Base-by-base conservation (phyloP, 1,284 basidiomycete species). In the Cystobasidium slooffiae region DNA sequence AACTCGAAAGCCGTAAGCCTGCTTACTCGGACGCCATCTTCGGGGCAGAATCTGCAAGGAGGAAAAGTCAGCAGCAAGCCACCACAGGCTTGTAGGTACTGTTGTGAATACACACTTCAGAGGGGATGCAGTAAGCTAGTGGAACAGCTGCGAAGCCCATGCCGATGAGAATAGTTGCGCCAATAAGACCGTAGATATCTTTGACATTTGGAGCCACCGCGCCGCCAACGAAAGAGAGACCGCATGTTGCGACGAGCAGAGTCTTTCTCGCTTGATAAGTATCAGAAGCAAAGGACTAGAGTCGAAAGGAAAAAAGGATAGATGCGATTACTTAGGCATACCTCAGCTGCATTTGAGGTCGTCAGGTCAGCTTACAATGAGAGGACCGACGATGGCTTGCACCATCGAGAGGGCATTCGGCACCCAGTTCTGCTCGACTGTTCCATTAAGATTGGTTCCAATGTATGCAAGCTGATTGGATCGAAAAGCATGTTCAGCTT, bases 221-320 rank as follows among this genome's bases (percentile, higher is more conserved):
- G 4, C 51, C 51, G n/a, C 66, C 66, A 39, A 68, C 41, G n/a
- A 31, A n/a, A 16, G 66, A 22, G 16, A 68, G 14, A 16, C 6
- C 31, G 31, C 51, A 56, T 18, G 53, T 14, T 0, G 20, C 37
- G n/a, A 56, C 9, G 43, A 68, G 66, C 3, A 14, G 43, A 39
- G 56, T 37, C 53, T 68, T 68, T 51, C 66, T 51, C 14, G 66
- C 51, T 68, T 68, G 66, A 16, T 41, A 68, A 7, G 52, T 56
- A 39, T 68, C 66, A 5, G 66, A 68, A n/a, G 66, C 66, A 24
- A 66, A 66, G 6, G 64, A 44, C 47, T 52, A 31, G 5, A 31
- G 31, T 31, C 5, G 31, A 31, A 31, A 31, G 5, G 31, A 31
- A 31, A 31, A 31, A 31, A 31, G 31, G 31, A 31, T 31, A 31